Evolutionary conservation across 805 yeast genomes (phyloP).

Genomic region (Candida silvicultrix): DNA sequence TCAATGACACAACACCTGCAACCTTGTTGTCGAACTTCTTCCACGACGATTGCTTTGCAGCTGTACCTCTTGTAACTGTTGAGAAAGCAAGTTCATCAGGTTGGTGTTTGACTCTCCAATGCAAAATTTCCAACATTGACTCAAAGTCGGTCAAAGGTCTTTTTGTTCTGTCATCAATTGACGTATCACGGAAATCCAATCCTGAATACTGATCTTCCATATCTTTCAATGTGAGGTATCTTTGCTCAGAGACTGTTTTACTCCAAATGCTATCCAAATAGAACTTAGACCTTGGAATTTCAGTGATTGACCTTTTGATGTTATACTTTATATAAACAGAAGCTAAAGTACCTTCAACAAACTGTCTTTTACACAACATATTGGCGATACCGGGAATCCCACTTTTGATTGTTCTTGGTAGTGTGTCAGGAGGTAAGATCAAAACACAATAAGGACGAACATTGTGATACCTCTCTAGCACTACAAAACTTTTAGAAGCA

Average conservation of each 20-base stretch:
- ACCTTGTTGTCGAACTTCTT: constrained; percentile 71
- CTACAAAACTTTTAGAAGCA: constrained; percentile 38
- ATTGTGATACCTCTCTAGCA: constrained; percentile 52
- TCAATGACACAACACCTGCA: constrained; percentile 65
- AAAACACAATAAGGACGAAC: constrained; percentile 78
- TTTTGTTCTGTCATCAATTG: constrained; percentile 72
- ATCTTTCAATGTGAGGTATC: constrained; percentile 53
- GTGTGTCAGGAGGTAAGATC: constrained; percentile 70
- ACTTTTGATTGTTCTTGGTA: constrained; percentile 78
- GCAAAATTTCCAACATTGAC: constrained; percentile 65
- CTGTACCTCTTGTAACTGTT: constrained; percentile 35
- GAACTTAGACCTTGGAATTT: constrained; percentile 71
- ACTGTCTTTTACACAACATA: constrained; percentile 71
- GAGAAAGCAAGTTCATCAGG: constrained; percentile 78
- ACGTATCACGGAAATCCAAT: constrained; percentile 67
- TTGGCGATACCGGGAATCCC: constrained; percentile 93
- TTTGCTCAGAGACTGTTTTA: constrained; percentile 42
- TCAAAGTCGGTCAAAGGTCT: constrained; percentile 69
- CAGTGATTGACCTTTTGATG: constrained; percentile 52
- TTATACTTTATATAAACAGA: constrained; percentile 80
- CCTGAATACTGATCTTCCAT: constrained; percentile 75
- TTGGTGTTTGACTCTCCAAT: constrained; percentile 67
- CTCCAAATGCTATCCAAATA: constrained; percentile 82
- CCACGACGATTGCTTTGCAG: constrained; percentile 63
- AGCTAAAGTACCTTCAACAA: constrained; percentile 71